phyloP scores from a whole-genome alignment of 169 alveolate species.

The Cryptosporidium xiaoi region DNA sequence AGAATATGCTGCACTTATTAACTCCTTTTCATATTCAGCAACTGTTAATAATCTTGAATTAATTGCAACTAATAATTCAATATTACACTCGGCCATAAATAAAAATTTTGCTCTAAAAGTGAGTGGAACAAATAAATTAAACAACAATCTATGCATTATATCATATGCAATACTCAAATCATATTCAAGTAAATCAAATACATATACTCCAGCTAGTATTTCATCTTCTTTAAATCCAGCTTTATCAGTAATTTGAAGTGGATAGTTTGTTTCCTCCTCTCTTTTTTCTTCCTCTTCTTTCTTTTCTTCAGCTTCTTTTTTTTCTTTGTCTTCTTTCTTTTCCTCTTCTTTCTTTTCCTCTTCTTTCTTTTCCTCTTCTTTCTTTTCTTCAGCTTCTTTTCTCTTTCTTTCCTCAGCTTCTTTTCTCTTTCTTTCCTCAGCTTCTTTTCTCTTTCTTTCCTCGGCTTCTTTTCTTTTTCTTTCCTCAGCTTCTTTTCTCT shows the following conservation, averaged over 20 bases:
- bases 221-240: neutral
- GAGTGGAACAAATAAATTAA: constrained; percentile 1
- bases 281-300: neutral
- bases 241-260: neutral
- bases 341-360: too few relatives aligned
- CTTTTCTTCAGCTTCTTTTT: neutral
- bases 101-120: neutral
- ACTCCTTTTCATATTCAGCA: neutral
- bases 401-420: neutral
- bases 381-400: too few relatives aligned
- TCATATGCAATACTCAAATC: neutral
- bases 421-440: neutral
- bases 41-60: constrained; percentile 26
- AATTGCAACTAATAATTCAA: neutral
- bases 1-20: neutral
- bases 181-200: neutral
- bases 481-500: neutral
- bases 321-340: too few relatives aligned
- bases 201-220: neutral
- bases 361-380: neutral
- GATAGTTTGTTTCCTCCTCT: neutral
- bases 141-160: neutral
- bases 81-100: constrained; percentile 5
- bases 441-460: too few relatives aligned
- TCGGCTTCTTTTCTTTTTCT: too few relatives aligned